Evolutionary conservation across 805 yeast species (phyloP).

Genomic region (Suhomyces pyralidae): DNA sequence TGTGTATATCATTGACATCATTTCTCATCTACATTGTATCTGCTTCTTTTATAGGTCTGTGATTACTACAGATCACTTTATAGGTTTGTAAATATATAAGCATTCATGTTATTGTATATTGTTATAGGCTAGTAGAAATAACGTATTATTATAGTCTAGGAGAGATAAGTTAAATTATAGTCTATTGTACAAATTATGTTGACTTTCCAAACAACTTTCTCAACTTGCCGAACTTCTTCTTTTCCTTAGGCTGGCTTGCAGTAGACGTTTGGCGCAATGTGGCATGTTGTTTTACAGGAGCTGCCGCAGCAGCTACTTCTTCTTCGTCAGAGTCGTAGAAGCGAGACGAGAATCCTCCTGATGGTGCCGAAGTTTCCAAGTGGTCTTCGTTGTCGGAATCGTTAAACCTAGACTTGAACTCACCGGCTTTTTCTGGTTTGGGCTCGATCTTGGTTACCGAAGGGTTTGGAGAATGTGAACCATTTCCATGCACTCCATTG

Average conservation of each 20-base stretch:
- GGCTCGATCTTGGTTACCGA: neutral
- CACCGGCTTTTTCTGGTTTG: neutral
- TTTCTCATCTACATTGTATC: too few relatives aligned
- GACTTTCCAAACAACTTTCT: slow-evolving; percentile 37
- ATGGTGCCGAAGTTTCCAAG: neutral
- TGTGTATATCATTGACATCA: too few relatives aligned
- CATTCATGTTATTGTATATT: neutral
- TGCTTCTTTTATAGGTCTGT: too few relatives aligned
- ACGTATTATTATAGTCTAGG: neutral
- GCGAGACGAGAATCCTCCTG: slow-evolving; percentile 9
- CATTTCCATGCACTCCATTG: neutral
- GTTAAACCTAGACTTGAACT: slow-evolving; percentile 23
- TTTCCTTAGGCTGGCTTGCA: slow-evolving; percentile 22
- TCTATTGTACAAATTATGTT: neutral
- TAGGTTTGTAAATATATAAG: too few relatives aligned
- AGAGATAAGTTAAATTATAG: neutral
- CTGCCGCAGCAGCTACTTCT: slow-evolving; percentile 1
- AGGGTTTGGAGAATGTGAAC: neutral
- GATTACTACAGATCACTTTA: too few relatives aligned
- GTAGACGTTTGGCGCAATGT: slow-evolving; percentile 10
- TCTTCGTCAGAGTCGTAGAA: slow-evolving; percentile 14
- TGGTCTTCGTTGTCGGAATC: slow-evolving; percentile 29
- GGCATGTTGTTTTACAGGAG: neutral
- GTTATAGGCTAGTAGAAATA: neutral
- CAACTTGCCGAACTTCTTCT: slow-evolving; percentile 37